phyloP scores from a whole-genome alignment of 2,329 filamentous ascomycete species.

The Diaporthe amygdali region DNA sequence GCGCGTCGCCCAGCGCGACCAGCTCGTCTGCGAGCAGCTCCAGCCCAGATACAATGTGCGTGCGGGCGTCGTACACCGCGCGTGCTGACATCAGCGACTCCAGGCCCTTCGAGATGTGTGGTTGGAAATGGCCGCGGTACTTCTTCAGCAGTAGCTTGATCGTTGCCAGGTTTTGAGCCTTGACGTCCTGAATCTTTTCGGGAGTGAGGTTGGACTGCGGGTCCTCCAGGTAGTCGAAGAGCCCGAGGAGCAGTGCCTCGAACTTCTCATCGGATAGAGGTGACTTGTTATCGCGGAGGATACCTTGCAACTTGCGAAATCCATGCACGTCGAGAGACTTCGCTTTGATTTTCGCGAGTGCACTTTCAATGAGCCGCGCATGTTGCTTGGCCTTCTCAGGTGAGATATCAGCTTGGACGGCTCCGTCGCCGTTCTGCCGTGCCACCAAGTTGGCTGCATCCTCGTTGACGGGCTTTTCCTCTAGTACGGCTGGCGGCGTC shows the following conservation, averaged over 20 bases:
- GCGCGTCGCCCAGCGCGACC: constrained; percentile 66
- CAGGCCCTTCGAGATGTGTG: constrained; percentile 71
- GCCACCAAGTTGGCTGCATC: constrained; percentile 44
- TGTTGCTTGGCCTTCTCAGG: constrained; percentile 63
- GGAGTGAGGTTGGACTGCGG: constrained; percentile 58
- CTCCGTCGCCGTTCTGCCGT: constrained; percentile 28
- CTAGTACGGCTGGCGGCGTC: constrained; percentile 57
- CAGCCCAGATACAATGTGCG: constrained; percentile 76
- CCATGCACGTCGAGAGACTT: constrained; percentile 80
- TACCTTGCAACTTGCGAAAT: constrained; percentile 77
- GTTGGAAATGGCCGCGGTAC: constrained; percentile 68
- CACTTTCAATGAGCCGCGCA: constrained; percentile 71
- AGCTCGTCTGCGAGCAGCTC: constrained; percentile 77
- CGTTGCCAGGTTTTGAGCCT: constrained; percentile 75
- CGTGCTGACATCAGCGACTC: constrained; percentile 71
- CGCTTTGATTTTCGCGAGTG: constrained; percentile 73
- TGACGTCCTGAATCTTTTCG: constrained; percentile 74
- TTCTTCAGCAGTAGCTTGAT: constrained; percentile 75
- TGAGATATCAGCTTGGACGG: constrained; percentile 35
- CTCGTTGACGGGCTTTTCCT: constrained; percentile 66
- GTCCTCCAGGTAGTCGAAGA: constrained; percentile 75
- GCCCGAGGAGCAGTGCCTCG: constrained; percentile 67
- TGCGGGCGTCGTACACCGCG: constrained; percentile 68
- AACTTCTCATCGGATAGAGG: constrained; percentile 72
- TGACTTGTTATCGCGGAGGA: constrained; percentile 70